Evolutionary conservation across 2,329 filamentous ascomycete species (phyloP), one percentile per base, ranked within the genome.

Genomic region (Penicillium frequentans): DNA sequence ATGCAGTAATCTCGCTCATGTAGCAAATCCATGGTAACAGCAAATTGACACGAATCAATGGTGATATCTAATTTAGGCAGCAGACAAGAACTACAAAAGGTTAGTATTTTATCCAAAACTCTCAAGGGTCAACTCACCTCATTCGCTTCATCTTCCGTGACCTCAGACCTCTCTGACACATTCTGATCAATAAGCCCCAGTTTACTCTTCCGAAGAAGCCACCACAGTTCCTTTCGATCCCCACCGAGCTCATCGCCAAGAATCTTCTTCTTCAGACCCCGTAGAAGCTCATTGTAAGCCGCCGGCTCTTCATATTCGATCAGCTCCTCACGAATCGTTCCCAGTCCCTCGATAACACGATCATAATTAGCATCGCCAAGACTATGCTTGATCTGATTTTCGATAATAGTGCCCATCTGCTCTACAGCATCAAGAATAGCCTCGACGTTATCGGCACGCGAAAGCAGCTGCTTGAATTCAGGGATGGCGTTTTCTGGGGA

Each of bases 171-270:
- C 44, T 89, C 85, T 2, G 82, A 84, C 66, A 85, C 78, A 48
- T 76, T 80, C 52, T 81, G 79, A 61, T 90, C 86, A 65, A 98
- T 87, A 69, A 96, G 77, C 0, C 92, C 90, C 55, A 96, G 76
- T 64, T 80, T 85, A 43, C 82, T 84, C 57, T 79, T 84, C 64
- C 88, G 82, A 24, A 96, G 77, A 64, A 84, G 80, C 78, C 85
- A 90, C 92, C 92, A 97, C 77, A 97, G 86, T 68, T 96, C 91
- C 61, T 83, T 83, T 53, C 91, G 80, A 66, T 96, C 89, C 0
- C 91, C 92, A 37, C 87, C 86, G 3, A 97, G 75, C 63, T 89
- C 83, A 0, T 86, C 89, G 0, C 80, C 82, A 8, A 92, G 72
- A 1, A 97, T 71, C 55, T 86, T 86, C 63, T 79, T 80, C 79